phyloP scores from a whole-genome alignment of 176 grass and related monocot species.

The Ensete glaucum region DNA sequence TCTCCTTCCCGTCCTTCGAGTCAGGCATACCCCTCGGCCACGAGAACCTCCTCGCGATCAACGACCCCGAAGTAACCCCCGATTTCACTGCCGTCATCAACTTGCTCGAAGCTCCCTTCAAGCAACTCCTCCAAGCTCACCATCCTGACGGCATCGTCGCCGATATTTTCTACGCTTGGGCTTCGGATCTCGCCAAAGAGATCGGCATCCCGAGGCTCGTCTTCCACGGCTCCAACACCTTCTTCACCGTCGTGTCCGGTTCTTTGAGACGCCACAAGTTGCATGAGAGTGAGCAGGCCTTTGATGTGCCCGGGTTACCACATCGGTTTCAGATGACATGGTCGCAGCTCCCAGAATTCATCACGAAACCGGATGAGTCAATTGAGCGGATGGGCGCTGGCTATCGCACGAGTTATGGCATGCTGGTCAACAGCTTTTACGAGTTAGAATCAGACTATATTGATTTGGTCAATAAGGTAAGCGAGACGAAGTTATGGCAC shows the following conservation, averaged over 20 bases:
- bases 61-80: neutral
- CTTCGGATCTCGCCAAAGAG: conserved; percentile 22
- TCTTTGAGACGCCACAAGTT: neutral
- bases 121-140: neutral
- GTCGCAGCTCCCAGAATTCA: conserved; percentile 18
- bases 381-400: neutral
- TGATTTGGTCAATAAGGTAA: neutral
- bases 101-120: conserved; percentile 24
- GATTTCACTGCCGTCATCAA: neutral
- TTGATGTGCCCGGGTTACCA: conserved; percentile 31
- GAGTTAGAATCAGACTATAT: conserved; percentile 10
- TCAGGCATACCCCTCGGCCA: neutral
- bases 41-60: neutral
- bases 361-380: neutral
- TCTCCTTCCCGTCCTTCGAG: conserved; percentile 37
- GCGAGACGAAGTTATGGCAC: neutral
- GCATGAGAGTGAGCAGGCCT: neutral
- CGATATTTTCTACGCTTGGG: conserved; percentile 22
- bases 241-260: neutral
- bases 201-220: conserved; percentile 21
- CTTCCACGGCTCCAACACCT: conserved; percentile 23
- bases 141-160: conserved; percentile 5
- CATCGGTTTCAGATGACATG: conserved; percentile 36
- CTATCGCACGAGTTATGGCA: neutral
- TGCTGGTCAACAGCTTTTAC: conserved; percentile 14